A percentile compares a stretch with the other conserved stretches of the same genome.
Conservation (phyloP, 768 basidiomycete species). For the Suillus discolor region DNA sequence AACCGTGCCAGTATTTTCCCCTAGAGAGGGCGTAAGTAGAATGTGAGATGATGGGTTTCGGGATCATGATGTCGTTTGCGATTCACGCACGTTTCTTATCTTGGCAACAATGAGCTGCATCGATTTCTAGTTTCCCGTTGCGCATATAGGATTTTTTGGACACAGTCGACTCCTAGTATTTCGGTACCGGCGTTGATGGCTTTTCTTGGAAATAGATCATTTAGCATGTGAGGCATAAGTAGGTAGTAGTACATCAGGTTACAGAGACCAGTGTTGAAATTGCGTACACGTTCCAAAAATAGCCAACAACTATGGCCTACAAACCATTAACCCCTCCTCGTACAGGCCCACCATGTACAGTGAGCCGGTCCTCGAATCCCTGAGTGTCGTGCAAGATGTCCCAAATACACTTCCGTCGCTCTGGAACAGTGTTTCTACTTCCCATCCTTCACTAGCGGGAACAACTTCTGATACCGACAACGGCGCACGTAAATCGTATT, state of each 20-base stretch:
- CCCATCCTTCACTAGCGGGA: constrained; percentile 36
- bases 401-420: constrained; percentile 67
- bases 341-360: constrained; percentile 65
- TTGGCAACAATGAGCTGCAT: neutral
- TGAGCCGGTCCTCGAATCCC: constrained; percentile 48
- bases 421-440: constrained; percentile 69
- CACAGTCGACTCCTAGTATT: neutral
- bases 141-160: neutral
- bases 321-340: constrained; percentile 54
- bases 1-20: constrained; percentile 40
- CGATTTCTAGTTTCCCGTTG: neutral
- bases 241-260: neutral
- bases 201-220: neutral
- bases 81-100: neutral
- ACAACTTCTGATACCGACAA: constrained; percentile 48
- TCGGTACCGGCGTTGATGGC: neutral
- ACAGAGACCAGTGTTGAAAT: neutral
- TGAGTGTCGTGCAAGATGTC: constrained; percentile 52
- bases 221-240: neutral
- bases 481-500: constrained; percentile 49
- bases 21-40: constrained; percentile 14
- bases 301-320: constrained; percentile 33
- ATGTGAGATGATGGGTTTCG: neutral
- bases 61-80: neutral
- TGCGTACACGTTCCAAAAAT: neutral